Conservation (phyloP, 129 eudicot genomes). For the carrot (Daucus carota) region DH1_v3.0 NC_030381.2:47421501-47422000, state of each 20-base stretch:
- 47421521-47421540: slow-evolving; percentile 6
- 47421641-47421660: not conserved
- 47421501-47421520: not conserved
- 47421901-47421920: not conserved
- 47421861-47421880: not conserved
- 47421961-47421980: slow-evolving; percentile 4
- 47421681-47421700: not conserved
- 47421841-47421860: not conserved
- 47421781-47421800: not conserved
- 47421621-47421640: not conserved
- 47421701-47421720: not conserved
- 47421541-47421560: not conserved
- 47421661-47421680: slow-evolving; percentile 1
- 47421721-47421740: slow-evolving; percentile 8
- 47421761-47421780: not conserved
- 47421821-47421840: not conserved
- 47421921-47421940: not conserved
- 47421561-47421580: not conserved
- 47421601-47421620: not conserved
- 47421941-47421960: not conserved
- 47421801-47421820: not conserved
- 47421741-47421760: not conserved
- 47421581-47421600: not conserved
- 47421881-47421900: not conserved
- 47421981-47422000: slow-evolving; percentile 1